Conservation (phyloP, 2,329 filamentous ascomycete genomes). For the Cryphonectria nitschkei region DNA sequence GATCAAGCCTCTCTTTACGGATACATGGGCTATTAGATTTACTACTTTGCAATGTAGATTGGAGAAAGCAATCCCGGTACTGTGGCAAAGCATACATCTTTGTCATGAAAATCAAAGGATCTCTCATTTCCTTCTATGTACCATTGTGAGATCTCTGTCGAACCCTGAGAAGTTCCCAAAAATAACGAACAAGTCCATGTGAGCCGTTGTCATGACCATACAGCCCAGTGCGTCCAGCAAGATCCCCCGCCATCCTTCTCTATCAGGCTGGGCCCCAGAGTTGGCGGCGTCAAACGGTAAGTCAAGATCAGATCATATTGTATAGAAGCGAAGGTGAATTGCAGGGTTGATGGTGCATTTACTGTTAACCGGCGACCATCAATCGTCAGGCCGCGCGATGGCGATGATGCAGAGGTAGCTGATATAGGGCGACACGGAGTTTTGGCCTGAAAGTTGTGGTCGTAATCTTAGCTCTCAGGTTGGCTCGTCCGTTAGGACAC, state of each 20-base stretch:
- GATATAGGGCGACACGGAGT: background rate
- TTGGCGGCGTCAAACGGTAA: background rate
- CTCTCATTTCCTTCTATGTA: background rate
- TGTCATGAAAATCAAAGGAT: background rate
- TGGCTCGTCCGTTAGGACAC: background rate
- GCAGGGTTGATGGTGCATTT: background rate
- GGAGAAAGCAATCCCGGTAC: no score
- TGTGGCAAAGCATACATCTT: background rate
- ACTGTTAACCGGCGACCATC: background rate
- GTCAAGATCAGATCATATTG: background rate
- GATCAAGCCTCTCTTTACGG: no score
- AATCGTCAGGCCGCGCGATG: background rate
- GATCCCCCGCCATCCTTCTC: background rate
- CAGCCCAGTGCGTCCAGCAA: background rate
- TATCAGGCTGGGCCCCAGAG: background rate
- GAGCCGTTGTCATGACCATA: background rate
- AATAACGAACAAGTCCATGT: background rate
- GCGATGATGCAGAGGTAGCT: background rate
- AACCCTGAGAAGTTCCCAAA: background rate
- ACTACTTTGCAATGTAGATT: no score
- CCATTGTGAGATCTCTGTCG: background rate
- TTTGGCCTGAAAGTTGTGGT: background rate
- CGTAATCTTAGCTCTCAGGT: background rate
- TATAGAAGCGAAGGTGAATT: background rate
- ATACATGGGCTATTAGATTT: no score